These are phyloP conservation scores for Saccharum hybrid DNA, from an alignment of 202 grass and related monocot species.

Conservation along the genomic window DNA sequence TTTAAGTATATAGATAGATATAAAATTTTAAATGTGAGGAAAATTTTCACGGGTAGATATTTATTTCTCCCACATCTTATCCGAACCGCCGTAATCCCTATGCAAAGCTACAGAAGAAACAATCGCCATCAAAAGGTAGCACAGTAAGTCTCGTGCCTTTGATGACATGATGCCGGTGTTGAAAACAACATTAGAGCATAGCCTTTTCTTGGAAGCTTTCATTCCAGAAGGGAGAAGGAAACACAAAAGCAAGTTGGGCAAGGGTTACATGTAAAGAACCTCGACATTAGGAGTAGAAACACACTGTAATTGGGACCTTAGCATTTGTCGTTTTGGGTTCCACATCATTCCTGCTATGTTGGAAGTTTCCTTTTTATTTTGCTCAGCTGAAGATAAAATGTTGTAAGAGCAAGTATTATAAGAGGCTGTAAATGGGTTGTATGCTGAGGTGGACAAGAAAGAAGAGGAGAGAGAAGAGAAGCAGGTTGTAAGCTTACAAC, in stretches of 20 bases:
- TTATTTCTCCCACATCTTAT: too few relatives aligned
- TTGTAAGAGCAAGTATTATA: too few relatives aligned
- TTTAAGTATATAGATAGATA: too few relatives aligned
- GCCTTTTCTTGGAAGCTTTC: neutral
- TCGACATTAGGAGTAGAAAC: slow-evolving; percentile 10
- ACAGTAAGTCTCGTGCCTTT: slow-evolving; percentile 10
- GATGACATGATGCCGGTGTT: slow-evolving; percentile 32
- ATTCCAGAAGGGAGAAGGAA: neutral
- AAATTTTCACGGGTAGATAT: too few relatives aligned
- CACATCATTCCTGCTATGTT: neutral
- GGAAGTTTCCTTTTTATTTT: too few relatives aligned
- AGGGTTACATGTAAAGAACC: slow-evolving; percentile 11
- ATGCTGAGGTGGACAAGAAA: too few relatives aligned
- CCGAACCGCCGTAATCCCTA: too few relatives aligned
- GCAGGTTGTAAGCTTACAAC: too few relatives aligned
- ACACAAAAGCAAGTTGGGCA: neutral
- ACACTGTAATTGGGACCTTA: neutral
- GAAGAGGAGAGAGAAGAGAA: too few relatives aligned
- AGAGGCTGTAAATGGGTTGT: too few relatives aligned
- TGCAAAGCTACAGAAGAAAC: neutral
- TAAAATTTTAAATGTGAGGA: too few relatives aligned
- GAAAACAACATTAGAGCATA: slow-evolving; percentile 14
- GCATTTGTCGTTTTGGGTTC: neutral
- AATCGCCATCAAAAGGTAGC: slow-evolving; percentile 41
- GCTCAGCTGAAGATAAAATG: too few relatives aligned